Evolutionary conservation across 2,329 filamentous ascomycete genomes (phyloP).

Genomic region (Ceratocystis eucalypticola): DNA sequence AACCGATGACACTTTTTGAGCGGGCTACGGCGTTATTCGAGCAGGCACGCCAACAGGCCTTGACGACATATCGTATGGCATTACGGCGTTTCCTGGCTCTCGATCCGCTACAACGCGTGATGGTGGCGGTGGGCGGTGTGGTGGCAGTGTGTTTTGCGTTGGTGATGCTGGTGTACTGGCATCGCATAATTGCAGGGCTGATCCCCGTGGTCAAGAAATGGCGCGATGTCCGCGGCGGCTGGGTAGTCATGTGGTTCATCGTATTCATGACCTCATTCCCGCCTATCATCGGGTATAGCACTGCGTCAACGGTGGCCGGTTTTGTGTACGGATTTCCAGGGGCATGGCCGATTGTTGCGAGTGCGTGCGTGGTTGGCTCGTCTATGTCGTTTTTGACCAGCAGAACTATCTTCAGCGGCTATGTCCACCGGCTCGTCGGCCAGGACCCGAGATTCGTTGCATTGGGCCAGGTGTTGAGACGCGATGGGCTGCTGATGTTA

Average conservation of each 20-base stretch:
- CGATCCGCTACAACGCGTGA: slow-evolving; percentile 46
- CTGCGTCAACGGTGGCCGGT: slow-evolving; percentile 43
- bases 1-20: not conserved
- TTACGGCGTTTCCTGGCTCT: slow-evolving; percentile 36
- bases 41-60: slow-evolving; percentile 32
- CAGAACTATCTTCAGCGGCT: slow-evolving; percentile 61
- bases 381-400: slow-evolving; percentile 68
- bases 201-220: slow-evolving; percentile 61
- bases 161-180: slow-evolving; percentile 63
- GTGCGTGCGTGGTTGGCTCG: slow-evolving; percentile 65
- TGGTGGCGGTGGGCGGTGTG: slow-evolving; percentile 32
- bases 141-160: slow-evolving; percentile 44
- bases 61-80: slow-evolving; percentile 31
- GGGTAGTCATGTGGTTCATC: slow-evolving; percentile 59
- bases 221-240: slow-evolving; percentile 60
- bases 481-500: slow-evolving; percentile 77
- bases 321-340: slow-evolving; percentile 43
- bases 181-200: slow-evolving; percentile 64
- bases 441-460: slow-evolving; percentile 79
- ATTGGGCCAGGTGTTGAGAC: slow-evolving; percentile 72
- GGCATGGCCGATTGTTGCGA: slow-evolving; percentile 73
- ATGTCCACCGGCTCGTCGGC: slow-evolving; percentile 69
- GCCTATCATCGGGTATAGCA: slow-evolving; percentile 76
- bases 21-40: slow-evolving; percentile 19
- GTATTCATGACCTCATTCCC: slow-evolving; percentile 72